phyloP scores from a whole-genome alignment of 2,329 filamentous ascomycete species.

The Amauroascus niger region DNA sequence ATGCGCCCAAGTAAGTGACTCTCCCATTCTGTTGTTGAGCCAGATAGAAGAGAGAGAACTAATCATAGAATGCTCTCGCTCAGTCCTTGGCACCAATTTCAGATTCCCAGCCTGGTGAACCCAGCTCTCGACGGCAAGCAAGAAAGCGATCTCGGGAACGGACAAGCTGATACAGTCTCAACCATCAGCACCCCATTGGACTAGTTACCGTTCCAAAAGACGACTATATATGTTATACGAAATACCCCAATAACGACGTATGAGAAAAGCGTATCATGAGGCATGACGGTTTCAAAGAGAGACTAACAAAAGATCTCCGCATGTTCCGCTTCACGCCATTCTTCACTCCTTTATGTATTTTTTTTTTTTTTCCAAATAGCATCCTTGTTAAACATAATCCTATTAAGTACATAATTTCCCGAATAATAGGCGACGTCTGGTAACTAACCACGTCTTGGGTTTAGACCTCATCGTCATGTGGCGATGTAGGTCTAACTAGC shows the following conservation, averaged over 20 bases:
- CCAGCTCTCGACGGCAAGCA: constrained; percentile 8
- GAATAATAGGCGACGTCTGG: too few species aligned
- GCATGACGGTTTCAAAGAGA: neutral
- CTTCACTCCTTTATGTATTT: neutral
- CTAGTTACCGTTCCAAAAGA: neutral
- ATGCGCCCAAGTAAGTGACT: constrained; percentile 39
- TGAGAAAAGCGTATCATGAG: neutral
- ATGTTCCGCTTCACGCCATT: neutral
- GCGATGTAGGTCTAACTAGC: too few species aligned
- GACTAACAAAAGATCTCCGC: too few species aligned
- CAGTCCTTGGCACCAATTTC: constrained; percentile 19
- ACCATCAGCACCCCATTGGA: neutral
- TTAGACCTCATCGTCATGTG: too few species aligned
- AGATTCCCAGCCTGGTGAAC: constrained; percentile 9
- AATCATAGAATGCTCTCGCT: neutral
- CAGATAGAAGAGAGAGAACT: neutral
- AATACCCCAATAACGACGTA: neutral
- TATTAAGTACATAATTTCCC: too few species aligned
- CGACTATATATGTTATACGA: neutral
- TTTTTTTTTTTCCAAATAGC: neutral
- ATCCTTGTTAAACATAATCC: neutral
- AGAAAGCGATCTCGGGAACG: constrained; percentile 4
- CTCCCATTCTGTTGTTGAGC: neutral
- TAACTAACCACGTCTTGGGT: too few species aligned
- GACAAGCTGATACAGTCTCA: neutral